phyloP scores from a whole-genome alignment of 2,329 filamentous ascomycete genomes.

The Fusarium succisae region DNA sequence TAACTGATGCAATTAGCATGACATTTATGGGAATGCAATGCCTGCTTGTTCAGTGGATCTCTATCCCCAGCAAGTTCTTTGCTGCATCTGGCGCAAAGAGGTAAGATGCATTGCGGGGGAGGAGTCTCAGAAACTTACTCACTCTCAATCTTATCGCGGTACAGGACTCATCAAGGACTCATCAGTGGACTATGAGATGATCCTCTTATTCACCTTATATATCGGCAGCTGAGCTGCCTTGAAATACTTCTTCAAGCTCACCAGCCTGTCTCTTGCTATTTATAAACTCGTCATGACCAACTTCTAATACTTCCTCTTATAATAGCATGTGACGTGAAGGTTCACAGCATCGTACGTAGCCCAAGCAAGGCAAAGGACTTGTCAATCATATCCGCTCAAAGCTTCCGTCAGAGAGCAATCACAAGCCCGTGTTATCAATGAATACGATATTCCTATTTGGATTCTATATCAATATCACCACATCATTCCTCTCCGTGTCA shows the following conservation, averaged over 20 bases:
- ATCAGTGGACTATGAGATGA: not conserved
- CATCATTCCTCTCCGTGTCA: accelerated
- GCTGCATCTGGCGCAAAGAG: constrained; percentile 9
- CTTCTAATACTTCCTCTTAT: no score
- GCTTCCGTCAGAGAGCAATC: not conserved
- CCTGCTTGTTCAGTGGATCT: constrained; percentile 5
- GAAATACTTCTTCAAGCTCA: not conserved
- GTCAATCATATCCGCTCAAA: not conserved
- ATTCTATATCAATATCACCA: not conserved
- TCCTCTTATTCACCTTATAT: no score
- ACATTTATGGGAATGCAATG: not conserved
- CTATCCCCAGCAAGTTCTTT: not conserved
- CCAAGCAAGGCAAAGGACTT: not conserved
- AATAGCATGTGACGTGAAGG: not conserved
- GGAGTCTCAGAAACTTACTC: not conserved
- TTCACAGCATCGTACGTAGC: constrained; percentile 7
- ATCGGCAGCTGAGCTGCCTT: not conserved
- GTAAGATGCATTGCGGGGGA: constrained; percentile 32
- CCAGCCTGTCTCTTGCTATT: not conserved
- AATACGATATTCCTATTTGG: not conserved
- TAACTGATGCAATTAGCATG: not conserved
- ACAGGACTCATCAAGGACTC: not conserved
- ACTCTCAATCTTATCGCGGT: not conserved
- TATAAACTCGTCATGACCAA: no score
- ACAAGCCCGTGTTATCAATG: not conserved